Percentiles rank a stretch among this genome's conserved stretches.
Conservation (phyloP, 73 alveolate genomes). For the Uronychia binucleata region DNA sequence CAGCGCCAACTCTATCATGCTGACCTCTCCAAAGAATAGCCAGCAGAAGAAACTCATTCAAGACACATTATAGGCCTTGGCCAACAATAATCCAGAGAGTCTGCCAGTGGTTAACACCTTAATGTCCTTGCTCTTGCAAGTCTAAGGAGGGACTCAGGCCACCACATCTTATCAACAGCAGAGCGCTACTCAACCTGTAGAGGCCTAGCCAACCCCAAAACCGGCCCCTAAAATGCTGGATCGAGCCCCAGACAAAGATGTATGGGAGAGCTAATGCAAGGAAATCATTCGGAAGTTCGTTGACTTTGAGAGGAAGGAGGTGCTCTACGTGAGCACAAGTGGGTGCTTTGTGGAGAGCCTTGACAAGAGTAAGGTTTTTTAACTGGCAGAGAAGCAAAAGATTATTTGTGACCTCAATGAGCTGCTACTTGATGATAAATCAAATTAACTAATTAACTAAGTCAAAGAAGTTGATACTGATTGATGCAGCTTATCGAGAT, state of each 20-base stretch:
- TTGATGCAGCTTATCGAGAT: neutral
- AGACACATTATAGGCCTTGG: neutral
- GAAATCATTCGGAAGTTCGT: neutral
- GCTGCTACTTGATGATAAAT: neutral
- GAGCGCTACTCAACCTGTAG: neutral
- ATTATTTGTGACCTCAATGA: neutral
- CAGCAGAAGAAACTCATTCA: neutral
- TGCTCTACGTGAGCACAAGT: neutral
- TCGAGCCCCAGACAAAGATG: neutral
- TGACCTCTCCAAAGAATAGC: neutral
- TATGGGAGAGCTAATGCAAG: neutral
- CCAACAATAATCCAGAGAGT: neutral
- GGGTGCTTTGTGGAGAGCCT: neutral
- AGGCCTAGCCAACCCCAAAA: neutral
- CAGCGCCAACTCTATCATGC: neutral
- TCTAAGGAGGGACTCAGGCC: too few relatives aligned
- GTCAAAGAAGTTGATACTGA: neutral
- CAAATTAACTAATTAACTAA: neutral
- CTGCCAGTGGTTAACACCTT: neutral
- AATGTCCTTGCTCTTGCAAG: neutral
- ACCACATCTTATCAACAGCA: too few relatives aligned
- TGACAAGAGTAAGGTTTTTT: neutral
- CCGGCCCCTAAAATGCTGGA: neutral
- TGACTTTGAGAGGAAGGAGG: neutral
- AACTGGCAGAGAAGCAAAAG: neutral